Evolutionary conservation across 148 eudicot species (phyloP).

Genomic region (Heliosperma pusillum): DNA sequence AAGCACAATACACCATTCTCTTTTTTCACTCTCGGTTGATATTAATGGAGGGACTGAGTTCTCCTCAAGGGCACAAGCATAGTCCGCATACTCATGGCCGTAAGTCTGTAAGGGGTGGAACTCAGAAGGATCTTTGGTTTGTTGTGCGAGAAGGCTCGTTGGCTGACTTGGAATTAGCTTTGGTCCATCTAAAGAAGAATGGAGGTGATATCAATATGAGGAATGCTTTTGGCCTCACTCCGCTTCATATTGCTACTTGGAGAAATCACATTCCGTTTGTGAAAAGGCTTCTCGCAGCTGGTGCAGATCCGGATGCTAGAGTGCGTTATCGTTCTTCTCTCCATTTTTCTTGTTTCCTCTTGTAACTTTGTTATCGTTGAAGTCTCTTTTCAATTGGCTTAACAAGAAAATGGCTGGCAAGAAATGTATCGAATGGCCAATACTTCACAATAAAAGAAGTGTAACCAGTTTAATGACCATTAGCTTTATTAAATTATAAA

Average conservation of each 20-base stretch:
- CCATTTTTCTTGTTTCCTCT: not conserved
- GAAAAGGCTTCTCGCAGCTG: constrained; percentile 87
- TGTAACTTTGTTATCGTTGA: not conserved
- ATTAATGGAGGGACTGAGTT: constrained; percentile 52
- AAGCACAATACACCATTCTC: not conserved
- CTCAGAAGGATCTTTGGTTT: constrained; percentile 64
- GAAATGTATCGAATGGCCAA: too few species aligned
- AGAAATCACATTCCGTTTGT: constrained; percentile 92
- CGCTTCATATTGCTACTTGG: constrained; percentile 96
- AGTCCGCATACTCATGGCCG: constrained; percentile 47
- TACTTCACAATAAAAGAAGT: too few species aligned
- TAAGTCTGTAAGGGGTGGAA: constrained; percentile 34
- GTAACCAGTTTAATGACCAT: too few species aligned
- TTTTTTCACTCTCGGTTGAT: not conserved
- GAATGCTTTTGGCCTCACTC: constrained; percentile 78
- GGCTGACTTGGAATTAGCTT: constrained; percentile 66
- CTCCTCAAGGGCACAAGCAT: constrained; percentile 57
- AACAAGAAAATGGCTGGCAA: too few species aligned
- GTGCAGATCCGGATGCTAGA: constrained; percentile 97
- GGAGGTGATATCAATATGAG: constrained; percentile 79
- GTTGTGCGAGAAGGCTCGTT: constrained; percentile 67
- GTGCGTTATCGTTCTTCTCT: constrained; percentile 37
- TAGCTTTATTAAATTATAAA: too few species aligned
- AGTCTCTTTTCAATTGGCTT: not conserved
- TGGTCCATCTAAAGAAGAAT: constrained; percentile 68